Evolutionary conservation across 2,329 filamentous ascomycete genomes (phyloP), one percentile per base, ranked within the genome.

Genomic region (Fusarium staphyleae): DNA sequence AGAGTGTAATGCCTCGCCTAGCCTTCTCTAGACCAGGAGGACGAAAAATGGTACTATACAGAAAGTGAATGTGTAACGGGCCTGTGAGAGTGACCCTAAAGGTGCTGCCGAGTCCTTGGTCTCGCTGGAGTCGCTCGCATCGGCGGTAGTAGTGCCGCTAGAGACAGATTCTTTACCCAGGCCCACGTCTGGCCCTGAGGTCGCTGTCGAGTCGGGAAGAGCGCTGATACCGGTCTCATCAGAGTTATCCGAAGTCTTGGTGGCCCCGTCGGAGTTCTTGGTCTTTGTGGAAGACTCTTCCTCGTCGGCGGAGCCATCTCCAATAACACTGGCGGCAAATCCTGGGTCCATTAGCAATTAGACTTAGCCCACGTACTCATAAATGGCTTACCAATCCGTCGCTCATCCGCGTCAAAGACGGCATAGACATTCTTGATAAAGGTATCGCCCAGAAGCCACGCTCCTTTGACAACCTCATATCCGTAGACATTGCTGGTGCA

Each of bases 371-470:
- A 2, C 1, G 2, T 14, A 1, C 4, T 14, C 26, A 1, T 8
- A 9, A 5, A 8, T 8, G 22, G 70, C 78, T 69, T 70, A 83
- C 87, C 89, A 60, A 92, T 84, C 44, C 81, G 82, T 35, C 72
- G 74, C 60, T 85, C 69, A 57, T 93, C 91, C 46, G 84, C 84
- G 70, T 96, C 92, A 70, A 96, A 96, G 18, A 95, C 87, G 2
- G 85, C 80, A 69, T 96, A 96, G 13, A 96, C 91, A 64, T 96
- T 96, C 77, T 96, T 96, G 56, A 96, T 75, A 66, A 96, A 96
- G 1, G 88, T 84, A 62, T 92, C 91, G 2, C 92, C 92, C 1
- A 96, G 74, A n/a, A 96, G 78, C 91, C 91, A 96, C 22, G 86
- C 65, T 64, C 77, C 79, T 1, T 79, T 74, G 39, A 91, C 86